Base-by-base conservation (phyloP, 352 stramenopile species). In the Pythium dissimile region DNA sequence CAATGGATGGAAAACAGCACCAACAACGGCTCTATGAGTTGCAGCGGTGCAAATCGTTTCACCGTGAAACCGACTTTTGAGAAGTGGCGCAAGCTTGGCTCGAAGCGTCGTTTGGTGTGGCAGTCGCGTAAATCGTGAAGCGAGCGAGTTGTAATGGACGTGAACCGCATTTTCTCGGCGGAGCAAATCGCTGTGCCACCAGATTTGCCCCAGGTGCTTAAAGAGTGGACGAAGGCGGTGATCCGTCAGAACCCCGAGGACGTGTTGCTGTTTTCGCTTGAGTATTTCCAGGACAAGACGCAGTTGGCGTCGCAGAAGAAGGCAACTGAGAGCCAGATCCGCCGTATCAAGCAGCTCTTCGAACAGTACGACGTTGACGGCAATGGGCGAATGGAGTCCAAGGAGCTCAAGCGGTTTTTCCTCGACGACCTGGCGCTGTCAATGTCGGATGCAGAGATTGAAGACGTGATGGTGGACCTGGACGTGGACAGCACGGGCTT, bases 111-210 rank as follows among this genome's bases (percentile, higher is more conserved):
- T 28, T n/a, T 24, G 34, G 31, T 35, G 2, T 34, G 12, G 21
- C 11, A 26, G 27, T 30, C 21, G n/a, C 9, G 30, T 4, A 18
- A 4, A 21, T 44, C 26, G 13, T 20, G 15, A 54, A 16, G 39
- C 27, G 24, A 45, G 30, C 10, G 37, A 35, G 8, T 15, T 24
- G 21, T 12, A 10, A 97, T 97, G 89, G 88, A 97, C 56, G 84
- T 94, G 67, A 96, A 96, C 60, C 83, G 89, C 46, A 97, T 97
- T 44, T 97, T 97, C 62, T 92, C 76, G 41, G 89, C 89, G 9
- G 89, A 97, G 69, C 90, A 97, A 63, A 97, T 97, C 60, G 84
- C 78, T 0, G 88, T 97, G 65, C 81, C 86, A 9, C 75, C 86
- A 0, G 90, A 97, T 35, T 72, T 97, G 12, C 88, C 89, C 24